phyloP scores from a whole-genome alignment of 495 filamentous ascomycete species.

The Aspergillus bridgeri region DNA sequence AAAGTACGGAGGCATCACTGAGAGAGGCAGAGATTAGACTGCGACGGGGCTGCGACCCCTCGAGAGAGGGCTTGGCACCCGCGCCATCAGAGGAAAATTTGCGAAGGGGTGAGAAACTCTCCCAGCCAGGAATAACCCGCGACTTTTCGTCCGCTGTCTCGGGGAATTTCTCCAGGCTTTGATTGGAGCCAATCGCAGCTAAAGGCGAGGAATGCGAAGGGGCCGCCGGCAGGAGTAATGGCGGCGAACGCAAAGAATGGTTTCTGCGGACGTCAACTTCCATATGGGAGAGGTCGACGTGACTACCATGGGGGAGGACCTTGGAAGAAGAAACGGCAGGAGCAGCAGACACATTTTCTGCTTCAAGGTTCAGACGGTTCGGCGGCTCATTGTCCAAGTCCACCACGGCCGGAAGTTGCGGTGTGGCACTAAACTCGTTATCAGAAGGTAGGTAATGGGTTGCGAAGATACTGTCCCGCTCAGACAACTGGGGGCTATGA shows the following conservation, averaged over 20 bases:
- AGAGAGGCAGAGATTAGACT: constrained; percentile 31
- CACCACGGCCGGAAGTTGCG: constrained; percentile 43
- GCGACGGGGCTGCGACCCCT: constrained; percentile 24
- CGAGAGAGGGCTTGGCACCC: constrained; percentile 22
- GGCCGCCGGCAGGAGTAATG: constrained; percentile 30
- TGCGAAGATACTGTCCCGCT: constrained; percentile 63
- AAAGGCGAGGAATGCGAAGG: constrained; percentile 26
- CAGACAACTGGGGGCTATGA: constrained; percentile 52
- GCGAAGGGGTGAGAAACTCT: constrained; percentile 14
- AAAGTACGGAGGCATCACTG: constrained; percentile 23
- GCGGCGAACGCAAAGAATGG: constrained; percentile 30
- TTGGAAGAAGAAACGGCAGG: constrained; percentile 34
- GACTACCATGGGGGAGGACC: constrained; percentile 33
- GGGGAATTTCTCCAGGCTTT: constrained; percentile 23
- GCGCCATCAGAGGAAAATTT: constrained; percentile 19
- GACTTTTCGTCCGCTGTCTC: constrained; percentile 16
- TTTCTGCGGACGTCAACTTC: constrained; percentile 46
- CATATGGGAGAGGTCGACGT: constrained; percentile 39
- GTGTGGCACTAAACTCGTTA: constrained; percentile 42
- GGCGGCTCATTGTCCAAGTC: constrained; percentile 31
- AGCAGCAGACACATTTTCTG: constrained; percentile 31
- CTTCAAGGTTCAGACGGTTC: constrained; percentile 26
- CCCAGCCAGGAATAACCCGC: constrained; percentile 9
- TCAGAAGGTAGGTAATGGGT: constrained; percentile 55
- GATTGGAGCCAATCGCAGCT: constrained; percentile 28